A percentile compares a stretch with the other conserved stretches of the same genome.
phyloP scores from a whole-genome alignment of 2,329 filamentous ascomycete genomes.

The Fusarium siculi region DNA sequence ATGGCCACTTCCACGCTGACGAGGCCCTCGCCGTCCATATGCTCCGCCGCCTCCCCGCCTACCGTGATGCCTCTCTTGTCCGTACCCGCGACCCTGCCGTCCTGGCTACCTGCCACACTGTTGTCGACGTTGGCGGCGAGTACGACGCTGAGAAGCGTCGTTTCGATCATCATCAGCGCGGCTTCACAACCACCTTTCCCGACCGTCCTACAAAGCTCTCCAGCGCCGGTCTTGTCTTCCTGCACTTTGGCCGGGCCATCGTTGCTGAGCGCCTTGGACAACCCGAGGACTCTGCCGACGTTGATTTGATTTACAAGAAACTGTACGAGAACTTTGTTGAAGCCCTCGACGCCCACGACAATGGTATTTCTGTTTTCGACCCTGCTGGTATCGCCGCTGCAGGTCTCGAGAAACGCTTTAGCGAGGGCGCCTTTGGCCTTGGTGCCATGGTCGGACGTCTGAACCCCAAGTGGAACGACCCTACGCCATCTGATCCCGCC shows the following conservation, averaged over 20 bases:
- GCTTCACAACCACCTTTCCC: conserved; percentile 87
- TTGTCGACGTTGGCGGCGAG: conserved; percentile 97
- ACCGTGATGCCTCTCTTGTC: conserved; percentile 77
- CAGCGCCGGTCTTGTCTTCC: conserved; percentile 91
- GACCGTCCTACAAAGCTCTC: conserved; percentile 87
- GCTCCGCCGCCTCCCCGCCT: conserved; percentile 87
- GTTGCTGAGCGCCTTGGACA: conserved; percentile 69
- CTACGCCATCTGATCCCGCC: conserved; percentile 59
- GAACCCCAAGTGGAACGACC: conserved; percentile 85
- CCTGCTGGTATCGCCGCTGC: conserved; percentile 73
- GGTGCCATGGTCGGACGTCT: conserved; percentile 83
- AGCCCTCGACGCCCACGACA: conserved; percentile 97
- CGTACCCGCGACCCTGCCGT: conserved; percentile 86
- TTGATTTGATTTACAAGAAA: conserved; percentile 83
- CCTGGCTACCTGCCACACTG: conserved; percentile 87
- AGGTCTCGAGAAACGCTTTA: conserved; percentile 84
- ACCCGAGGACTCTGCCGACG: conserved; percentile 70
- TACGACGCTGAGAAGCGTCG: conserved; percentile 82
- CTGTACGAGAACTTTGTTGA: conserved; percentile 94
- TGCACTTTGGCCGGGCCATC: conserved; percentile 91
- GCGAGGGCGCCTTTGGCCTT: conserved; percentile 83
- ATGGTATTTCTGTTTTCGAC: conserved; percentile 88
- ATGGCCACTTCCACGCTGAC: conserved; percentile 98
- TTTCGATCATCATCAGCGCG: conserved; percentile 98
- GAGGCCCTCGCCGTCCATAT: conserved; percentile 97